phyloP scores from a whole-genome alignment of 176 grass and related monocot species.

The Avena sativa region DNA sequence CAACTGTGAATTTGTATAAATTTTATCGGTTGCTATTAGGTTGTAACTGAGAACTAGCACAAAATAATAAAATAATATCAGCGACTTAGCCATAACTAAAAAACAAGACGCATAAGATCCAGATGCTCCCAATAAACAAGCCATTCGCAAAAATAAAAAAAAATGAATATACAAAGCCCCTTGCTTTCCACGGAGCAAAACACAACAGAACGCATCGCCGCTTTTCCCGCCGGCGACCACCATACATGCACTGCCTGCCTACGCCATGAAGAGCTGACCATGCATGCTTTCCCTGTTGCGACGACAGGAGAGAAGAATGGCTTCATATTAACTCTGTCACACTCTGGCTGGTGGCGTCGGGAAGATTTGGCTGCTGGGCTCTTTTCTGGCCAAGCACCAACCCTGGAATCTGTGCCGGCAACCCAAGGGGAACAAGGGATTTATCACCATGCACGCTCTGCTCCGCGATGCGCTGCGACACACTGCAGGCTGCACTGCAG shows the following conservation, averaged over 20 bases:
- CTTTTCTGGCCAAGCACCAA: constrained; percentile 47
- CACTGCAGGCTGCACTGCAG: not conserved
- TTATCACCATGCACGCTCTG: constrained; percentile 4
- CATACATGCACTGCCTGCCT: not conserved
- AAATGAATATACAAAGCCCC: not conserved
- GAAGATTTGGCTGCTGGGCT: constrained; percentile 50
- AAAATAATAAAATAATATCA: no score
- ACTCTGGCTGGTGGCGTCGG: not conserved
- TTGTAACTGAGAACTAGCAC: no score
- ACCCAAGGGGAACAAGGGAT: constrained; percentile 31
- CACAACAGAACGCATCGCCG: constrained; percentile 26
- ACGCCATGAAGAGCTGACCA: not conserved
- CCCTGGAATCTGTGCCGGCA: constrained; percentile 52
- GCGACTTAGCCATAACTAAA: no score
- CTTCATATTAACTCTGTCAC: not conserved
- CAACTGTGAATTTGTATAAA: no score
- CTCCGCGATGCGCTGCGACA: not conserved
- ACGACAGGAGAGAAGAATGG: constrained; percentile 20
- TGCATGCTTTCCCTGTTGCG: not conserved
- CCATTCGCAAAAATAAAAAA: no score
- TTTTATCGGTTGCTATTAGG: no score
- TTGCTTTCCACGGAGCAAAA: not conserved
- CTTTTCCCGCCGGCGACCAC: constrained; percentile 13
- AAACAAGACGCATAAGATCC: no score
- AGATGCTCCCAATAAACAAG: no score